phyloP scores from a whole-genome alignment of 1,139 yeast species.

The Yamadazyma conglobata region DNA sequence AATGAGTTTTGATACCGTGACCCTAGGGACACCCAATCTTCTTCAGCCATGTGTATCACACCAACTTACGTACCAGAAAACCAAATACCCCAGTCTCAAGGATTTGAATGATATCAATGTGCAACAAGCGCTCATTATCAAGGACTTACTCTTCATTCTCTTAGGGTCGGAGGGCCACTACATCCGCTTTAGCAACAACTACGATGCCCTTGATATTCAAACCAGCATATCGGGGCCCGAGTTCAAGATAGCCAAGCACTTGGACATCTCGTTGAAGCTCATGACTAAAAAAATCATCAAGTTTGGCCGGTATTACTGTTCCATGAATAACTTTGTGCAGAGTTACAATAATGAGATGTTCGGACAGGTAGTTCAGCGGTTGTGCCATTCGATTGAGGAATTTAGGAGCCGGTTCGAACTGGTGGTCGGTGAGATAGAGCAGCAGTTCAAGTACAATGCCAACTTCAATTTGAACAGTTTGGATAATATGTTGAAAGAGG shows the following conservation, averaged over 20 bases:
- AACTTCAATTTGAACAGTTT: conserved; percentile 31
- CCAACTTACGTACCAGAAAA: conserved; percentile 15
- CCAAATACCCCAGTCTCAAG: conserved; percentile 42
- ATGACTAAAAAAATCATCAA: conserved; percentile 61
- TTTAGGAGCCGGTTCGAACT: conserved; percentile 48
- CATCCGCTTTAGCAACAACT: conserved; percentile 63
- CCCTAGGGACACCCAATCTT: conserved; percentile 16
- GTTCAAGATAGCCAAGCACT: conserved; percentile 63
- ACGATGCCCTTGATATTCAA: conserved; percentile 39
- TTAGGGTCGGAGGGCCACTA: conserved; percentile 80
- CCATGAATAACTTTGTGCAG: conserved; percentile 53
- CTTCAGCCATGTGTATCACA: conserved; percentile 17
- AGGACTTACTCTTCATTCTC: conserved; percentile 66
- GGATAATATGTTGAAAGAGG: conserved; percentile 31
- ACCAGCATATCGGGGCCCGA: conserved; percentile 65
- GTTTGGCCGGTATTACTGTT: conserved; percentile 61
- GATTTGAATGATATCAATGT: conserved; percentile 41
- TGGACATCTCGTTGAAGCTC: conserved; percentile 74
- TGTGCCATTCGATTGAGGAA: conserved; percentile 58
- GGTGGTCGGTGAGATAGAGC: conserved; percentile 51
- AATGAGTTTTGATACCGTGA: conserved; percentile 9
- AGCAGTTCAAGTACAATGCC: conserved; percentile 44
- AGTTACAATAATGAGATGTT: conserved; percentile 49
- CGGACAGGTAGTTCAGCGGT: conserved; percentile 74
- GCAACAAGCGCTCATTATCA: conserved; percentile 71